Percentiles rank a stretch among this genome's conserved stretches.
phyloP scores from a whole-genome alignment of 2,329 filamentous ascomycete genomes.

The Calycina herbarum region DNA sequence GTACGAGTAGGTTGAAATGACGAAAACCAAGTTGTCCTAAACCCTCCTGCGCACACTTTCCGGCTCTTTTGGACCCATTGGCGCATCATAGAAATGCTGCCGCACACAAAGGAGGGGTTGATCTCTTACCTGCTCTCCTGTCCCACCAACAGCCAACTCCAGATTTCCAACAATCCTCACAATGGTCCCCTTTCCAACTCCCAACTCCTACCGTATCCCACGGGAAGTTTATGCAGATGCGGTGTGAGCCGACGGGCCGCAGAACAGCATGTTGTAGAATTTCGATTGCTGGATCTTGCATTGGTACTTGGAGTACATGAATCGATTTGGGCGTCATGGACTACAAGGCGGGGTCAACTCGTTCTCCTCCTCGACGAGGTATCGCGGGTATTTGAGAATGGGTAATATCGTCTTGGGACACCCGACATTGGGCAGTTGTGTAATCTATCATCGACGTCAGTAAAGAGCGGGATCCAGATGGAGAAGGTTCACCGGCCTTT shows the following conservation, averaged over 20 bases:
- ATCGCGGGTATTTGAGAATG: neutral
- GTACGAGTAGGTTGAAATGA: neutral
- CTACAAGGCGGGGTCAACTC: neutral
- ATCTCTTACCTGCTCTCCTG: neutral
- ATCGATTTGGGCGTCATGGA: neutral
- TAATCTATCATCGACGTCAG: constrained; percentile 30
- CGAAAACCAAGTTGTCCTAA: neutral
- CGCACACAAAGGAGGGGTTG: neutral
- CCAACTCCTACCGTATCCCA: neutral
- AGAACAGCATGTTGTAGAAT: neutral
- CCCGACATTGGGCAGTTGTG: neutral
- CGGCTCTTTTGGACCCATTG: neutral
- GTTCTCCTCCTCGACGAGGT: neutral
- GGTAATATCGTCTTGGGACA: neutral
- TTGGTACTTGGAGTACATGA: neutral
- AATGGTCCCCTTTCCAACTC: constrained; percentile 1
- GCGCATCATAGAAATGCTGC: neutral
- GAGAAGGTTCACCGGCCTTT: constrained; percentile 19
- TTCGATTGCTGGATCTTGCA: constrained; percentile 5
- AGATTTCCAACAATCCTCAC: neutral
- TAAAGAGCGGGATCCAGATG: constrained; percentile 16
- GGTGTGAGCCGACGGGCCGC: constrained; percentile 2
- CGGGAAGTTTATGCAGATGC: constrained; percentile 1
- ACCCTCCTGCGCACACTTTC: neutral
- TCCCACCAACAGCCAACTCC: neutral